A percentile compares a stretch with the other conserved stretches of the same genome.
Evolutionary conservation across 2,329 filamentous ascomycete genomes (phyloP).

Genomic region (Teratosphaeriaceae sp.): DNA sequence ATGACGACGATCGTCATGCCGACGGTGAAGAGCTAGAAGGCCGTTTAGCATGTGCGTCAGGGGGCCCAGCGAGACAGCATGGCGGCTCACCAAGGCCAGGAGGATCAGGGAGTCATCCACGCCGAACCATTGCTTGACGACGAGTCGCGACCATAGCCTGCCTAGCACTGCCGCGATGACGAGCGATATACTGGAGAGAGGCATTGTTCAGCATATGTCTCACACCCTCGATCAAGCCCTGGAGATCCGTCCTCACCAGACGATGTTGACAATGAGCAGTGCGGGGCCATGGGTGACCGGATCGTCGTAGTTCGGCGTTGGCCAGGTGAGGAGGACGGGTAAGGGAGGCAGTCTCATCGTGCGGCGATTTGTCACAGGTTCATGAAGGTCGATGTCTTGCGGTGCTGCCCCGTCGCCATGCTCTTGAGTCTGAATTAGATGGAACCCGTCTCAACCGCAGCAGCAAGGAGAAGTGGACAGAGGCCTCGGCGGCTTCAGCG

Average conservation of each 20-base stretch:
- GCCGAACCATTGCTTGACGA: constrained; percentile 38
- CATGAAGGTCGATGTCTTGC: not conserved
- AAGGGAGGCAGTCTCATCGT: constrained; percentile 4
- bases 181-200: constrained; percentile 31
- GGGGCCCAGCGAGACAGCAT: constrained; percentile 1
- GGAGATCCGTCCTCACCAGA: too few relatives aligned
- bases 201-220: too few relatives aligned
- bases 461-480: too few relatives aligned
- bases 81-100: constrained; percentile 30
- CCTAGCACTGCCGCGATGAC: constrained; percentile 31
- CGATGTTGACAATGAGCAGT: constrained; percentile 33
- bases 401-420: not conserved
- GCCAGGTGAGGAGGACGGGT: constrained; percentile 1
- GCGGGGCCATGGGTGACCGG: constrained; percentile 35
- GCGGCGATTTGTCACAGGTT: not conserved
- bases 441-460: too few relatives aligned
- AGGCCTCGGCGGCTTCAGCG: too few relatives aligned
- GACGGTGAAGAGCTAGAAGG: constrained; percentile 30
- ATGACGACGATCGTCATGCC: constrained; percentile 34
- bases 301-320: constrained; percentile 34
- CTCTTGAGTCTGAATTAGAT: not conserved
- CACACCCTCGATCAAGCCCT: too few relatives aligned
- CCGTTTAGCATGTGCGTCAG: constrained; percentile 7
- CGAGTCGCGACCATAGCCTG: constrained; percentile 35
- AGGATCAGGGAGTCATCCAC: constrained; percentile 37